Conservation (phyloP, 2,329 filamentous ascomycete genomes). For the Diplocarpon rosae region DNA sequence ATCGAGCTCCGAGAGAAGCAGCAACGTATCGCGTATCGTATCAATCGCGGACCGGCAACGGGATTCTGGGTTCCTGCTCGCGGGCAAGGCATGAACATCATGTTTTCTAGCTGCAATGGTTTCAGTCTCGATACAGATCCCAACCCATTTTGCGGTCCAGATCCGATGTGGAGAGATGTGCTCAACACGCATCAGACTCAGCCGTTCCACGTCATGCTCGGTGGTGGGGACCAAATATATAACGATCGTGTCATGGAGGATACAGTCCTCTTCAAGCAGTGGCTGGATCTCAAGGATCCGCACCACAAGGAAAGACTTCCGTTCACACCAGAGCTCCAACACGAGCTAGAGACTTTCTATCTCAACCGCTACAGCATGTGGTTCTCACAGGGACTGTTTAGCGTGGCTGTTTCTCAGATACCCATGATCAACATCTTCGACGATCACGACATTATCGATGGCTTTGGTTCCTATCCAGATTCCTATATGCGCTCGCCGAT, state of each 20-base stretch:
- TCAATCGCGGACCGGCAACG: constrained; percentile 79
- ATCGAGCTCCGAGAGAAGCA: constrained; percentile 71
- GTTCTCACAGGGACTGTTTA: constrained; percentile 93
- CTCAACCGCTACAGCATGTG: constrained; percentile 82
- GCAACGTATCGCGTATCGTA: constrained; percentile 84
- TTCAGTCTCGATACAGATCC: constrained; percentile 75
- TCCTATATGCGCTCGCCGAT: constrained; percentile 86
- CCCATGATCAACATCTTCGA: constrained; percentile 99
- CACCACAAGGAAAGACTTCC: constrained; percentile 67
- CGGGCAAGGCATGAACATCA: constrained; percentile 88
- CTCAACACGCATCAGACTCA: constrained; percentile 82
- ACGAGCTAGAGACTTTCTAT: constrained; percentile 82
- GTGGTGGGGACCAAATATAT: constrained; percentile 94
- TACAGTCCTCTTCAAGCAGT: constrained; percentile 67
- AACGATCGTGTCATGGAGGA: constrained; percentile 76
- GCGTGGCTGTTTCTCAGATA: constrained; percentile 87
- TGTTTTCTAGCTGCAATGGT: constrained; percentile 97
- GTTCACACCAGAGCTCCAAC: constrained; percentile 72
- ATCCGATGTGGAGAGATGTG: constrained; percentile 94
- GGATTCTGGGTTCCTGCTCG: constrained; percentile 90
- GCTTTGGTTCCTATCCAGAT: constrained; percentile 86
- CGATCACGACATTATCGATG: constrained; percentile 86
- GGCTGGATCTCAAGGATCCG: constrained; percentile 72
- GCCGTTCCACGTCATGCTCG: constrained; percentile 97
- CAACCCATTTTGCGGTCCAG: constrained; percentile 76